Evolutionary conservation across 176 grass and related monocot species (phyloP), one percentile per base, ranked within the genome.

Genomic region (Oropetium thomaeum): DNA sequence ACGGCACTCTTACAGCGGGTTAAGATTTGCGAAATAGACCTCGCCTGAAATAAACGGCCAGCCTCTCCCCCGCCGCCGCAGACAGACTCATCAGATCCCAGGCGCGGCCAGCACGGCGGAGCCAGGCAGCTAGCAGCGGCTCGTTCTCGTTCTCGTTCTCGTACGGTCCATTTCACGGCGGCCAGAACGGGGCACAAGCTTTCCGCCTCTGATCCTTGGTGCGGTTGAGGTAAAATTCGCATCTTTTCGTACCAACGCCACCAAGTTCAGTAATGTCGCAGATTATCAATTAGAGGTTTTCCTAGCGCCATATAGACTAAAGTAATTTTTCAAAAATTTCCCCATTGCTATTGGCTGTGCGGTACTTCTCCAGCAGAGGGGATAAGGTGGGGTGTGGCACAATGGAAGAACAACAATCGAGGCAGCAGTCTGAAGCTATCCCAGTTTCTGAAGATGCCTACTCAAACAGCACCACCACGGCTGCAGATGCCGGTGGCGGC

Each of bases 321-420:
- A 19, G 5, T 19, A 17, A 19, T 17, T 20, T 49, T 49, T 44
- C 42, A 43, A 2, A 13, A 13, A 19, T 47, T 20, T 49, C 4
- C 44, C 15, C 44, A n/a, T 28, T 55, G 19, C 27, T 14, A 65
- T 13, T 84, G 66, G 37, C 26, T 22, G 7, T 75, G 49, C 3
- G 58, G 67, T 75, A 2, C 48, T 47, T 69, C 30, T 83, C 5
- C 30, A 44, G 45, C 55, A 84, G 82, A 62, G 73, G 16, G 47
- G 19, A 49, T 17, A 7, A 11, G 8, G 16, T 9, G 37, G 31
- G n/a, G n/a, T n/a, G n/a, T 38, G 52, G 41, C 42, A 32, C 7
- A 78, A 90, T 90, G 88, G 81, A 90, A 62, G 80, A 55, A 40
- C 27, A 55, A 40, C 27, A 41, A 22, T n/a, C 64, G 0, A 51